phyloP scores from a whole-genome alignment of 345 rosid species.

The Psidium friedrichsthalianum region DNA sequence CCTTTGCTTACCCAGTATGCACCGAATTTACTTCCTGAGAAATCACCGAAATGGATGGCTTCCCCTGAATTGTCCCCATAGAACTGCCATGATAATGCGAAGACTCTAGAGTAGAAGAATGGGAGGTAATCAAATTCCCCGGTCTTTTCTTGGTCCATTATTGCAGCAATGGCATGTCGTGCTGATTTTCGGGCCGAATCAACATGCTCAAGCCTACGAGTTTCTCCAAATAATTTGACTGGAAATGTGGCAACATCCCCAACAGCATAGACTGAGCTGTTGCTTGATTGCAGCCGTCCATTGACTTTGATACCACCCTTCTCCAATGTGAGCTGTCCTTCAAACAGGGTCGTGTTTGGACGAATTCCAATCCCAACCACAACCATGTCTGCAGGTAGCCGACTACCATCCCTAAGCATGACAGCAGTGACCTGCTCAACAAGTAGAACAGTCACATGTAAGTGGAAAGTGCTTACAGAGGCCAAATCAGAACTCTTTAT shows the following conservation, averaged over 20 bases:
- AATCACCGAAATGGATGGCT: constrained; percentile 82
- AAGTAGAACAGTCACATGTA: background rate
- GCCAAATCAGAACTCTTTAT: background rate
- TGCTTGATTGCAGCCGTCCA: constrained; percentile 73
- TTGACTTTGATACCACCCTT: constrained; percentile 95
- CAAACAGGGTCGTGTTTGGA: constrained; percentile 85
- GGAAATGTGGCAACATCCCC: constrained; percentile 94
- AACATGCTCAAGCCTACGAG: constrained; percentile 91
- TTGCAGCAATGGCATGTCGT: constrained; percentile 59
- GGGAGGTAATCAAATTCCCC: constrained; percentile 78
- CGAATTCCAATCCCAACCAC: constrained; percentile 93
- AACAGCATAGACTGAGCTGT: constrained; percentile 72
- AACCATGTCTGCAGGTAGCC: constrained; percentile 66
- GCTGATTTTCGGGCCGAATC: constrained; percentile 88
- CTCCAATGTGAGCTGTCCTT: constrained; percentile 80
- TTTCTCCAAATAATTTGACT: constrained; percentile 66
- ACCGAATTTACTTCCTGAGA: constrained; percentile 53
- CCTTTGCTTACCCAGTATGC: constrained; percentile 88
- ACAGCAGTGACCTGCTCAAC: constrained; percentile 65
- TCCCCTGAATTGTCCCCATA: constrained; percentile 88
- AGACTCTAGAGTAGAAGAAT: constrained; percentile 88
- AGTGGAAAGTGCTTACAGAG: background rate
- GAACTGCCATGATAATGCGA: constrained; percentile 82
- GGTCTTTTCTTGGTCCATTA: constrained; percentile 64
- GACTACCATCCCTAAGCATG: constrained; percentile 71